Conservation (phyloP, 1,139 yeast genomes). For the Sugiyamaella japonica region DNA sequence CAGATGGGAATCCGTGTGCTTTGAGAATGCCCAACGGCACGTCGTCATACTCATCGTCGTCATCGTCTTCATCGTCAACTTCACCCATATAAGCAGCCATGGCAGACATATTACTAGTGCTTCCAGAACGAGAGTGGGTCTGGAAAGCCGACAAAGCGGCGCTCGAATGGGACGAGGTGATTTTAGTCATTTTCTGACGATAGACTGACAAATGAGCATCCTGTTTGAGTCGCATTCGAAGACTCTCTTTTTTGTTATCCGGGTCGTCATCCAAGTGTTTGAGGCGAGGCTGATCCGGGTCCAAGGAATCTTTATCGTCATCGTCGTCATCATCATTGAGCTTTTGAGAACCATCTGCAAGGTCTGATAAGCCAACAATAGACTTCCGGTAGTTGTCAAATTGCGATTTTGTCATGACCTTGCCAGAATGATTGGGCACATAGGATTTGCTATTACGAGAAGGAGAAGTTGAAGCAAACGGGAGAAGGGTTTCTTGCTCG, state of each 20-base stretch:
- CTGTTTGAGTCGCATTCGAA: conserved; percentile 41
- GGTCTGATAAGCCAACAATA: conserved; percentile 24
- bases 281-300: conserved; percentile 17
- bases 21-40: conserved; percentile 45
- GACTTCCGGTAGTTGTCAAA: conserved; percentile 40
- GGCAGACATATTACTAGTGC: conserved; percentile 11
- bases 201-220: conserved; percentile 45
- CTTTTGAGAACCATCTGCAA: conserved; percentile 19
- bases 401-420: conserved; percentile 40
- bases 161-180: conserved; percentile 40
- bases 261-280: conserved; percentile 32
- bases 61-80: conserved; percentile 28
- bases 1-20: conserved; percentile 44
- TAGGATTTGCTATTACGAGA: neutral
- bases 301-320: conserved; percentile 23
- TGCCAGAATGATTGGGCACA: conserved; percentile 6
- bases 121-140: conserved; percentile 16
- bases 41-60: conserved; percentile 44
- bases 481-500: conserved; percentile 32
- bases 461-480: conserved; percentile 18
- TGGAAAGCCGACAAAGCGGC: conserved; percentile 27
- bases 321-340: conserved; percentile 24
- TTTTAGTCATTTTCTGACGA: conserved; percentile 46
- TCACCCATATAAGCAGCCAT: conserved; percentile 20
- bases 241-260: conserved; percentile 32